A percentile compares a stretch with the other conserved stretches of the same genome.
phyloP scores from a whole-genome alignment of 2,329 filamentous ascomycete genomes.

The Dactylellina drechsleri region DNA sequence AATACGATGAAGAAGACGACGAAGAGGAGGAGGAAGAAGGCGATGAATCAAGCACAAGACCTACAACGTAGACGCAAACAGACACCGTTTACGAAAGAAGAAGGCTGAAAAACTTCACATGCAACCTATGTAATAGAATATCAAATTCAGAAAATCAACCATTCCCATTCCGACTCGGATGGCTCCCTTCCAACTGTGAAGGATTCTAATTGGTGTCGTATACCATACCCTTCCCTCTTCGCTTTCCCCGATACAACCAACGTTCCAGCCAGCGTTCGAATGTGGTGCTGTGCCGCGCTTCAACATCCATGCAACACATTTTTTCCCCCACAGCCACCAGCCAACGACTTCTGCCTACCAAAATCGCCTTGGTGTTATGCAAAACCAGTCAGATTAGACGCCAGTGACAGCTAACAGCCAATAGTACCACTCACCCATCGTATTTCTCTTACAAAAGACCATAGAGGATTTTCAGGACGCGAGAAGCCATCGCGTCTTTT shows the following conservation, averaged over 20 bases:
- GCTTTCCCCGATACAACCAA: too few species aligned
- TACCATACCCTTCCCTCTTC: too few species aligned
- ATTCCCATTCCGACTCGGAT: background rate
- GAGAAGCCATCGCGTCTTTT: background rate
- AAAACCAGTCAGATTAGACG: slow-evolving; percentile 33
- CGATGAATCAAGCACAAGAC: background rate
- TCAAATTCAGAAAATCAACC: slow-evolving; percentile 31
- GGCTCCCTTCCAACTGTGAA: slow-evolving; percentile 7
- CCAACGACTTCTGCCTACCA: slow-evolving; percentile 36
- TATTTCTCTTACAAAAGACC: background rate
- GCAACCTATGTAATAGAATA: background rate
- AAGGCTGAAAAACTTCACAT: background rate
- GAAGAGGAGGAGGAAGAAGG: slow-evolving; percentile 13
- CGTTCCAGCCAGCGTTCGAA: background rate
- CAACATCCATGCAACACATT: slow-evolving; percentile 32
- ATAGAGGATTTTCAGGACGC: slow-evolving; percentile 36
- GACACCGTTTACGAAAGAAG: background rate
- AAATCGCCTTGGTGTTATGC: slow-evolving; percentile 50
- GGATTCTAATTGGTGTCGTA: slow-evolving; percentile 10
- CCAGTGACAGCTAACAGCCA: slow-evolving; percentile 14
- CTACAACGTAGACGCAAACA: slow-evolving; percentile 8
- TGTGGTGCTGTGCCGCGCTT: slow-evolving; percentile 48
- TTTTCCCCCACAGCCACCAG: slow-evolving; percentile 27
- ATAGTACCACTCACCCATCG: slow-evolving; percentile 7
- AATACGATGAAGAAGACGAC: slow-evolving; percentile 9